Conservation (phyloP, 75 land plant species). For the Chamaecyparis obtusa region DNA sequence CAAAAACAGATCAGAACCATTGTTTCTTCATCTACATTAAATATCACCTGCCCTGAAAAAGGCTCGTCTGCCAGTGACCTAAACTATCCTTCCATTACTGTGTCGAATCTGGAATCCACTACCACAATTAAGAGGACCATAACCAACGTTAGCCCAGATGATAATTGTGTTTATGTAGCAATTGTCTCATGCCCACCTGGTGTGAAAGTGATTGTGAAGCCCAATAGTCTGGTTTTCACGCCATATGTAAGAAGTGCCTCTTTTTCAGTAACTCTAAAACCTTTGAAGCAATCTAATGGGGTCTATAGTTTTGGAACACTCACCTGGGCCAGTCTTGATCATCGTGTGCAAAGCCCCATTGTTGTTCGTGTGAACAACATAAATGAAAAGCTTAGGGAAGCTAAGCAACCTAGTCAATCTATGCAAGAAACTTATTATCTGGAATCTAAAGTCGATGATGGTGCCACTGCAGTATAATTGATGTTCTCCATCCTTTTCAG, state of each 20-base stretch:
- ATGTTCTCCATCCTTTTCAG: background rate
- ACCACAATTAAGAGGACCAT: constrained; percentile 49
- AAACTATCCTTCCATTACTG: constrained; percentile 71
- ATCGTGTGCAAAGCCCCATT: constrained; percentile 62
- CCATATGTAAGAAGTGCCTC: constrained; percentile 20
- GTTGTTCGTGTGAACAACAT: constrained; percentile 39
- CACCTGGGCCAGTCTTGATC: constrained; percentile 60
- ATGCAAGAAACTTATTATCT: too few relatives aligned
- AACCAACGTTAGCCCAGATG: constrained; percentile 47
- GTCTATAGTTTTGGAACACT: constrained; percentile 65
- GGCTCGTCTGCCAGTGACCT: constrained; percentile 20
- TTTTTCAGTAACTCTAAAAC: constrained; percentile 40
- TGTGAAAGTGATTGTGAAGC: constrained; percentile 59
- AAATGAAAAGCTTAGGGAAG: background rate
- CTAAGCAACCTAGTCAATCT: too few relatives aligned
- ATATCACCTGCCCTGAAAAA: constrained; percentile 15
- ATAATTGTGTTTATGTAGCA: constrained; percentile 30
- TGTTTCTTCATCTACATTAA: constrained; percentile 13
- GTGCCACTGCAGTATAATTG: background rate
- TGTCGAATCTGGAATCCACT: constrained; percentile 32
- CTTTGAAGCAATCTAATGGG: constrained; percentile 33
- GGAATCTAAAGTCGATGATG: background rate
- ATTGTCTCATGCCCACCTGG: constrained; percentile 44
- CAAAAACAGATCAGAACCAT: constrained; percentile 23
- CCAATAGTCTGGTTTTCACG: constrained; percentile 39